A percentile compares a stretch with the other conserved stretches of the same genome.
These are phyloP conservation scores for Filosporella fistucella DNA, from an alignment of 495 filamentous ascomycete genomes.

Conservation along the genomic window DNA sequence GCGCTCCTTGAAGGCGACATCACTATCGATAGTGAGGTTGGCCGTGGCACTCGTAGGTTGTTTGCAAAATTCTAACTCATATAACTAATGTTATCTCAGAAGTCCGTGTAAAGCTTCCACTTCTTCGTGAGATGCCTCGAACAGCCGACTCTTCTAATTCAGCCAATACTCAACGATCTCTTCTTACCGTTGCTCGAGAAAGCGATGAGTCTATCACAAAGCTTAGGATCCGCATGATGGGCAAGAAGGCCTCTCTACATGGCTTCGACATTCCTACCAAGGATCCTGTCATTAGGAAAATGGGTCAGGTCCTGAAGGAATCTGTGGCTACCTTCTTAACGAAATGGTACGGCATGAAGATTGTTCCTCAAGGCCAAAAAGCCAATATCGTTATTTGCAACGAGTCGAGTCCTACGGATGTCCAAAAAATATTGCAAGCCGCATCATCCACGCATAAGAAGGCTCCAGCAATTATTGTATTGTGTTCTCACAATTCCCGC, in stretches of 20 bases:
- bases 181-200: slow-evolving; percentile 8
- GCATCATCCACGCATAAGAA: neutral
- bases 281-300: slow-evolving; percentile 12
- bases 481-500: slow-evolving; percentile 20
- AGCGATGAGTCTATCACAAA: slow-evolving; percentile 15
- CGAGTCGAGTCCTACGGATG: slow-evolving; percentile 7
- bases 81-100: slow-evolving; percentile 7
- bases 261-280: slow-evolving; percentile 17
- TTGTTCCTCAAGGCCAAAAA: slow-evolving; percentile 15
- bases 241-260: slow-evolving; percentile 17
- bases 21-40: slow-evolving; percentile 37
- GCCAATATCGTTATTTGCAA: slow-evolving; percentile 18
- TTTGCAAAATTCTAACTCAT: neutral
- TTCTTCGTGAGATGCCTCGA: slow-evolving; percentile 19
- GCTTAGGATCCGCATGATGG: slow-evolving; percentile 9
- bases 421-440: slow-evolving; percentile 1
- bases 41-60: slow-evolving; percentile 20
- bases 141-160: slow-evolving; percentile 8
- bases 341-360: slow-evolving; percentile 21
- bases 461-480: slow-evolving; percentile 14
- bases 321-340: slow-evolving; percentile 19
- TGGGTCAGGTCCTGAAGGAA: slow-evolving; percentile 12
- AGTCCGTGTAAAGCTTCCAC: slow-evolving; percentile 19
- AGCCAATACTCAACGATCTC: slow-evolving; percentile 5
- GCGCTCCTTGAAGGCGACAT: slow-evolving; percentile 55